A percentile compares a stretch with the other conserved stretches of the same genome.
Conservation (phyloP, 345 rosid genomes). For the Brassica incana region DNA sequence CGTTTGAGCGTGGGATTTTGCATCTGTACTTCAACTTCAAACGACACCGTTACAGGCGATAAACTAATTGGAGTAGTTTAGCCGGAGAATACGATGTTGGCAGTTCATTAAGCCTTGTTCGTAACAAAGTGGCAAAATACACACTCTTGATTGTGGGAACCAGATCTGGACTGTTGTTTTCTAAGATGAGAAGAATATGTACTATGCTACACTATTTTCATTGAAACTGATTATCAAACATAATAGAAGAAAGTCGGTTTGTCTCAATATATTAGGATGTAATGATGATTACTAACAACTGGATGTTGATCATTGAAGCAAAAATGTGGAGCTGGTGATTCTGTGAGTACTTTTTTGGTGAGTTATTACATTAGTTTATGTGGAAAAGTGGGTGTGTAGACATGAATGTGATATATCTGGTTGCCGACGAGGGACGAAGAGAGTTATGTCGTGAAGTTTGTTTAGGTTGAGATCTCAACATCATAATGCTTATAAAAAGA, state of each 20-base stretch:
- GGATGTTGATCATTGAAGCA: background rate
- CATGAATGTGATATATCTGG: background rate
- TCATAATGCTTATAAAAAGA: conserved; percentile 26
- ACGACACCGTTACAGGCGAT: conserved; percentile 88
- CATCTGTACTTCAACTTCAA: conserved; percentile 91
- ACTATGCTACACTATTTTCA: background rate
- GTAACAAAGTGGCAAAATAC: conserved; percentile 2
- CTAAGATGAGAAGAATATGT: background rate
- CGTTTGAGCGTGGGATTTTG: conserved; percentile 89
- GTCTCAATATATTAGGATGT: background rate
- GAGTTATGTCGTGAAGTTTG: conserved; percentile 18
- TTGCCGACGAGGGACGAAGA: conserved; percentile 5
- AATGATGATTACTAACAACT: conserved; percentile 15
- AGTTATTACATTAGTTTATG: background rate
- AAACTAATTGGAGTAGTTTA: conserved; percentile 26
- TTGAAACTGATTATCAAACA: background rate
- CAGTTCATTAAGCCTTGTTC: conserved; percentile 3
- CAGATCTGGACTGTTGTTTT: background rate
- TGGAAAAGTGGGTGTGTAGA: conserved; percentile 19
- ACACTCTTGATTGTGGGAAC: background rate
- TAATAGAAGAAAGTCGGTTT: background rate
- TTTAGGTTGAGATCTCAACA: conserved; percentile 40
- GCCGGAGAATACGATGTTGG: conserved; percentile 11
- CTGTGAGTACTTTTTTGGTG: background rate
- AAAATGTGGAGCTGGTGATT: background rate